These are phyloP conservation scores for Conticribra weissflogii DNA, from an alignment of 108 stramenopile genomes.

Conservation along the genomic window DNA sequence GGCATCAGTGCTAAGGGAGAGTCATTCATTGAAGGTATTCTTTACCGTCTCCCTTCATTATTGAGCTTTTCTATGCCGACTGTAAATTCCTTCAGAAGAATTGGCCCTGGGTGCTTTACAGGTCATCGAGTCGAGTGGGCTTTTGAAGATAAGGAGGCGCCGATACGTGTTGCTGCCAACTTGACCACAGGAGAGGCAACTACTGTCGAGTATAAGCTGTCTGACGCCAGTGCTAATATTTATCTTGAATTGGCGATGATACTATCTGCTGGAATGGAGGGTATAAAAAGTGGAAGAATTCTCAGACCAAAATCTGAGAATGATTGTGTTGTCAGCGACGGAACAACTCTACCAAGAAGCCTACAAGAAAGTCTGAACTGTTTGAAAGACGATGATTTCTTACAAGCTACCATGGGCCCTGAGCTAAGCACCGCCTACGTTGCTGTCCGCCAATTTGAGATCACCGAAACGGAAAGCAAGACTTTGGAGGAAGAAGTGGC, in stretches of 20 bases:
- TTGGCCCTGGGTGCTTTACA: conserved; percentile 87
- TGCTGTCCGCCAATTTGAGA: conserved; percentile 56
- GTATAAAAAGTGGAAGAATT: conserved; percentile 40
- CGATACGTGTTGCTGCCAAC: conserved; percentile 68
- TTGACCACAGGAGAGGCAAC: conserved; percentile 46
- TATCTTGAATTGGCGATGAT: conserved; percentile 73
- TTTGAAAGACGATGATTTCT: conserved; percentile 48
- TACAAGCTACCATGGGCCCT: conserved; percentile 53
- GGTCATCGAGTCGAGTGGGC: conserved; percentile 71
- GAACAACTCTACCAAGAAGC: conserved; percentile 48
- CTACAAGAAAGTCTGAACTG: conserved; percentile 56
- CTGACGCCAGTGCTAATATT: conserved; percentile 71
- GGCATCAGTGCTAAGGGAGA: conserved; percentile 50
- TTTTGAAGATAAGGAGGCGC: conserved; percentile 78
- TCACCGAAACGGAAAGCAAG: conserved; percentile 17
- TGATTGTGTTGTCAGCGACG: not conserved
- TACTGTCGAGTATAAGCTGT: conserved; percentile 78
- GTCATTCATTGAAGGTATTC: conserved; percentile 80
- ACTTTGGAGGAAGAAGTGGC: conserved; percentile 57
- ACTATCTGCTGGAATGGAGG: conserved; percentile 69
- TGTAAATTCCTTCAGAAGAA: conserved; percentile 70
- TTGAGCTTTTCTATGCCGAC: conserved; percentile 75
- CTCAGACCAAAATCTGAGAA: conserved; percentile 52
- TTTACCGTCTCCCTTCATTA: conserved; percentile 67
- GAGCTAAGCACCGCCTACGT: conserved; percentile 60